Base-by-base conservation (phyloP, 23 red algal genomes). In the Cyanidioschyzon merolae region DNA sequence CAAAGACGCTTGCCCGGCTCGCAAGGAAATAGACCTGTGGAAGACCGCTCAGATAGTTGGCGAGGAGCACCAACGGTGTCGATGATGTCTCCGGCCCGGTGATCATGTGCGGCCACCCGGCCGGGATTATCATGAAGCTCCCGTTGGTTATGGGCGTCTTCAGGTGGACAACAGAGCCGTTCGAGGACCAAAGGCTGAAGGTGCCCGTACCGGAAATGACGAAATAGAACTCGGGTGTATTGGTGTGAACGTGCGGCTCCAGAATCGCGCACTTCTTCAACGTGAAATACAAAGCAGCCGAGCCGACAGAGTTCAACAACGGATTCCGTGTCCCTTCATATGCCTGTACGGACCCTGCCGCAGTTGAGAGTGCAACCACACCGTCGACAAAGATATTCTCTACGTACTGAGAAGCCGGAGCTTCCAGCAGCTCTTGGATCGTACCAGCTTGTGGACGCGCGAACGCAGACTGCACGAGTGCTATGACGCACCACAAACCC, bases 181-280 rank as follows among this genome's bases (percentile, higher is more conserved):
- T 71, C 29, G 63, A 71, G n/a, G 63, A 71, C 63, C 63, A 71
- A 25, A 71, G 63, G 29, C 63, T 71, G 63, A 71, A 71, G 12
- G 63, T 32, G 16, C 63, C 63, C 2, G 12, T 71, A 7, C 63
- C 63, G 12, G n/a, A 32, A 25, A 71, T 35, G 63, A 32, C 32
- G 32, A 17, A 71, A 35, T 71, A 32, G 63, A 32, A 32, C 63
- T 71, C 63, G 16, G 32, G 21, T 12, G n/a, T 35, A 35, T 71
- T 71, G 16, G 63, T 71, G 63, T 71, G 63, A 25, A 71, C 63
- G 63, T 71, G 63, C 63, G 32, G 63, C 63, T 71, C 63, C 63
- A 71, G 63, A 25, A 32, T 25, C 7, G n/a, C 3, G 29, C 63
- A 71, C n/a, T 71, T 25, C 30, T 71, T 71, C n/a, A 71, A 35